phyloP scores from a whole-genome alignment of 148 eudicot genomes.

The Heliosperma pusillum region DNA sequence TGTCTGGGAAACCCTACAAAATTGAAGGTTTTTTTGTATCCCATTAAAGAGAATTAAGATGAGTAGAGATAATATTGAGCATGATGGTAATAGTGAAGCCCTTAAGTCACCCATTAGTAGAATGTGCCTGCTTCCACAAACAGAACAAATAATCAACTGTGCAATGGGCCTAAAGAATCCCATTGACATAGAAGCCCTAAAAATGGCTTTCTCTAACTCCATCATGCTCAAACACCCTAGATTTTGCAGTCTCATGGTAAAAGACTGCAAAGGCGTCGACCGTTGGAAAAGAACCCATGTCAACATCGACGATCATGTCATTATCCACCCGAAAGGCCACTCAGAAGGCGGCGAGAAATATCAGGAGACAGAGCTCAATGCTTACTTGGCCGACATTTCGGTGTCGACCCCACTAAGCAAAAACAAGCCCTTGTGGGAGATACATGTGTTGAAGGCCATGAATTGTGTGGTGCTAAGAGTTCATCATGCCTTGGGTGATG shows the following conservation, averaged over 20 bases:
- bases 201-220: constrained; percentile 34
- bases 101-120: constrained; percentile 23
- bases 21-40: too few relatives aligned
- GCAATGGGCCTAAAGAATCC: constrained; percentile 38
- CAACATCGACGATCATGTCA: constrained; percentile 53
- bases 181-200: constrained; percentile 38
- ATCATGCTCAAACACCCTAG: constrained; percentile 54
- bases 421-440: constrained; percentile 78
- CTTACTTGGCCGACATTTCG: constrained; percentile 48
- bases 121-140: constrained; percentile 40
- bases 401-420: constrained; percentile 49
- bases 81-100: constrained; percentile 5
- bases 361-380: too few relatives aligned
- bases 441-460: constrained; percentile 47
- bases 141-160: constrained; percentile 48
- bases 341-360: constrained; percentile 13
- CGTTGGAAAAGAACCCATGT: constrained; percentile 46
- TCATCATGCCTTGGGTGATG: constrained; percentile 77
- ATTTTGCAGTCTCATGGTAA: constrained; percentile 65
- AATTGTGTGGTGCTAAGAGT: constrained; percentile 50
- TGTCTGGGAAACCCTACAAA: too few relatives aligned
- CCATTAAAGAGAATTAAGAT: too few relatives aligned
- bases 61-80: background rate
- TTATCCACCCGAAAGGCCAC: constrained; percentile 7
- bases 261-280: constrained; percentile 32